Evolutionary conservation across 352 stramenopile genomes (phyloP), one percentile per base, ranked within the genome.

Genomic region (Globisporangium uncinulatum): DNA sequence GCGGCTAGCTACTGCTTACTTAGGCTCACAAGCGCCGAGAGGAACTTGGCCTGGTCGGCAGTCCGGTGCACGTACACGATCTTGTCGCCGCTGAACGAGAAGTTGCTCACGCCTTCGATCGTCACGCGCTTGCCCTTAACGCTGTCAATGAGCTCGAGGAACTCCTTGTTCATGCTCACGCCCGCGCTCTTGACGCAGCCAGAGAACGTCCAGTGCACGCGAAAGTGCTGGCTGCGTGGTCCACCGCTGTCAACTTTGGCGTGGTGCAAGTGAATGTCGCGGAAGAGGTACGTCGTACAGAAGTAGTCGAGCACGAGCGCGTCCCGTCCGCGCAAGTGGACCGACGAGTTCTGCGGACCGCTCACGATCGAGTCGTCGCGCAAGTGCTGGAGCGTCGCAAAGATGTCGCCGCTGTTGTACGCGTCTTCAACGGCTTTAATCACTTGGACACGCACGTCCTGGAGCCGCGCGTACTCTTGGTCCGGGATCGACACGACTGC

Each of bases 331-430:
- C 80, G 81, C 47, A 94, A 43, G 55, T 94, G 84, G 5, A 92
- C 82, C 10, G 79, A 89, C 36, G 82, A 91, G 70, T 94, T 94
- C 68, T 94, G 84, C 24, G 84, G 81, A 0, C 84, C 84, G 45
- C 79, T 90, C 37, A 94, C 80, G 61, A 94, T 94, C 65, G 84
- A 94, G 62, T 94, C 84, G 58, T 94, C 84, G n/a, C 84, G 84
- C 48, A 94, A 84, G 60, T 88, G 84, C 65, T 89, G 69, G 55
- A 91, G 71, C 36, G 77, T 89, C 19, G 81, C 78, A 13, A 86
- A 67, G 36, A 94, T 91, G 54, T 91, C 80, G 8, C 79, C 77
- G 37, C 69, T 76, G 66, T 92, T 92, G 70, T 92, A 94, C 29
- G 83, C 82, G 24, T 87, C 71, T 49, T 92, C 79, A 8, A 94